Evolutionary conservation across 192 early-diverging fungal genomes (phyloP).

Genomic region (Pecoramyces ruminantium): DNA sequence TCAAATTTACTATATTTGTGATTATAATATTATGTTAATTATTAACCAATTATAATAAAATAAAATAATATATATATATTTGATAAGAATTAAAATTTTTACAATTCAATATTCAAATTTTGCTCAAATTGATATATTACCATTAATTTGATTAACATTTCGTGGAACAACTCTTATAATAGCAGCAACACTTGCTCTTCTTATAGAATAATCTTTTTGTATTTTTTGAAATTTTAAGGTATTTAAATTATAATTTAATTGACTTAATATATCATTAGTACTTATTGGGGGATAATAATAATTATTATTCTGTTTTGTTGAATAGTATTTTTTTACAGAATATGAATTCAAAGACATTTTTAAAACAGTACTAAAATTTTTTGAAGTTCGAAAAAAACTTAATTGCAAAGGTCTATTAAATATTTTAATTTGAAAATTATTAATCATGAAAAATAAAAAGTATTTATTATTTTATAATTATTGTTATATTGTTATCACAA

Average conservation of each 20-base stretch:
- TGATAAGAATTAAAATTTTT: no score
- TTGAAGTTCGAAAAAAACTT: neutral
- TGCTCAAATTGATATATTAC: no score
- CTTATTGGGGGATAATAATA: neutral
- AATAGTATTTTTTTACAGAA: neutral
- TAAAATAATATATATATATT: no score
- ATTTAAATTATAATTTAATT: neutral
- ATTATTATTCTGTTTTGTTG: neutral
- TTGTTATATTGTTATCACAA: no score
- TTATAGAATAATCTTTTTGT: neutral
- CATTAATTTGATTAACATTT: neutral
- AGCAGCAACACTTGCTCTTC: neutral
- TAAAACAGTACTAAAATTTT: neutral
- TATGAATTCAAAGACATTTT: neutral
- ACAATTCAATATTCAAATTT: no score
- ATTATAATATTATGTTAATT: no score
- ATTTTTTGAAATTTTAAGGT: neutral
- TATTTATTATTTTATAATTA: no score
- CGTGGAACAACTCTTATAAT: neutral
- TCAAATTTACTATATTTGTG: no score
- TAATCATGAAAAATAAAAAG: neutral
- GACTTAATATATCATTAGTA: neutral
- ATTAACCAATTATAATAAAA: no score
- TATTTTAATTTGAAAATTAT: neutral
- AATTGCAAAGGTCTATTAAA: neutral